Evolutionary conservation across 2,329 filamentous ascomycete species (phyloP).

Genomic region (Neonectria neomacrospora): DNA sequence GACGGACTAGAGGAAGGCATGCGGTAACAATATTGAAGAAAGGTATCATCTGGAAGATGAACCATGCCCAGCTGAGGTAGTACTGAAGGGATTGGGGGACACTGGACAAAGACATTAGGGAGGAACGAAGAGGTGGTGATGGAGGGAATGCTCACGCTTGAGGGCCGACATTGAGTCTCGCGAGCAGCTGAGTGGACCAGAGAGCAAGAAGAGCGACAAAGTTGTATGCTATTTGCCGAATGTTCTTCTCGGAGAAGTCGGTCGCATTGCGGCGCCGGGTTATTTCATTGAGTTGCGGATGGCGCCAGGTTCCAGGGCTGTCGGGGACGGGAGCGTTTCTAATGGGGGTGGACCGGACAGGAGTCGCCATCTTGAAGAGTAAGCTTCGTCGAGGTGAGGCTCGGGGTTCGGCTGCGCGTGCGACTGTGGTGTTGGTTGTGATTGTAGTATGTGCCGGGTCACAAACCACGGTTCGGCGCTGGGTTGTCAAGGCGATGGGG

Average conservation of each 20-base stretch:
- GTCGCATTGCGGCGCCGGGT: slow-evolving; percentile 80
- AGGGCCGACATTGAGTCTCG: slow-evolving; percentile 50
- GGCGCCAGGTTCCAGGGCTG: slow-evolving; percentile 86
- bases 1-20: slow-evolving; percentile 76
- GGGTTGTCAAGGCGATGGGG: slow-evolving; percentile 9
- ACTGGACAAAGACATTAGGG: slow-evolving; percentile 45
- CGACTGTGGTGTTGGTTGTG: slow-evolving; percentile 13
- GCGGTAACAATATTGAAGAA: slow-evolving; percentile 78
- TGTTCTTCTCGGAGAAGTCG: slow-evolving; percentile 81
- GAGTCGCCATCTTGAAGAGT: slow-evolving; percentile 45
- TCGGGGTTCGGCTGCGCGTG: not conserved
- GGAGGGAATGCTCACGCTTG: slow-evolving; percentile 51
- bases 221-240: slow-evolving; percentile 77
- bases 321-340: slow-evolving; percentile 57
- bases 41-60: slow-evolving; percentile 65
- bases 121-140: slow-evolving; percentile 1
- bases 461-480: not conserved
- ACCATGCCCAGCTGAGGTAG: slow-evolving; percentile 58
- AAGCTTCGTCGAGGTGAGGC: not conserved
- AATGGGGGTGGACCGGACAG: slow-evolving; percentile 53
- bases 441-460: slow-evolving; percentile 13
- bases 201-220: slow-evolving; percentile 57
- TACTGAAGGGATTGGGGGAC: slow-evolving; percentile 46
- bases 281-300: slow-evolving; percentile 90
- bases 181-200: slow-evolving; percentile 50